Evolutionary conservation across 2,329 filamentous ascomycete genomes (phyloP).

Genomic region (Plectosphaerella plurivora): DNA sequence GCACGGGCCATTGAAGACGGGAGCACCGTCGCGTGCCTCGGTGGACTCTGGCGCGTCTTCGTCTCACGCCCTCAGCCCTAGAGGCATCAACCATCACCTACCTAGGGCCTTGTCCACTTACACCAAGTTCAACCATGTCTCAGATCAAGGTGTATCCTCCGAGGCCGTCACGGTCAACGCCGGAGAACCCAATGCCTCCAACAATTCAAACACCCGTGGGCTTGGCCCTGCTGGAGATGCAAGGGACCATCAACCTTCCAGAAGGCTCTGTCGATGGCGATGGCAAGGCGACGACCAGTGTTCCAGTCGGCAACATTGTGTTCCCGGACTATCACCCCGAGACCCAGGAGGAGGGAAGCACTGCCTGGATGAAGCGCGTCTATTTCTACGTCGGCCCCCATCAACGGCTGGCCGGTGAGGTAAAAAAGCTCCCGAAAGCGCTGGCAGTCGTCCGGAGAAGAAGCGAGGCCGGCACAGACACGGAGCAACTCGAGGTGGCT

Average conservation of each 20-base stretch:
- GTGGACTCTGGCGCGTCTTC: not conserved
- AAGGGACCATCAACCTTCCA: constrained; percentile 82
- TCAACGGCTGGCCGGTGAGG: constrained; percentile 83
- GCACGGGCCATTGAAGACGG: too few species aligned
- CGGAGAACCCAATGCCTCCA: constrained; percentile 61
- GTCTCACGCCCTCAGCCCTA: not conserved
- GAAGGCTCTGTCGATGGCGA: constrained; percentile 26
- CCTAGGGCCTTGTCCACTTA: not conserved
- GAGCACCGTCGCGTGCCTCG: not conserved
- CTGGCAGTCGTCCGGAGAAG: constrained; percentile 71
- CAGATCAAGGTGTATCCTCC: constrained; percentile 37
- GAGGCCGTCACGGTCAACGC: constrained; percentile 13
- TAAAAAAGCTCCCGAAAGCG: constrained; percentile 78
- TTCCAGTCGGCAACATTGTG: constrained; percentile 65
- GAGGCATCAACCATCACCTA: too few species aligned
- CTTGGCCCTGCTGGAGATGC: constrained; percentile 84
- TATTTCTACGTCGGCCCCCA: constrained; percentile 86
- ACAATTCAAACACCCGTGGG: constrained; percentile 86
- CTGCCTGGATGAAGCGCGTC: constrained; percentile 83
- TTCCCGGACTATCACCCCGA: constrained; percentile 70
- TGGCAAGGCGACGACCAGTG: constrained; percentile 21
- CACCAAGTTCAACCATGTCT: constrained; percentile 21
- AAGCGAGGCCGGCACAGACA: constrained; percentile 36
- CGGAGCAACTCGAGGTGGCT: constrained; percentile 68
- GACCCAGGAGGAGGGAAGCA: constrained; percentile 41